These are phyloP conservation scores for Brassica cretica DNA, from an alignment of 345 rosid genomes.

Conservation along the genomic window DNA sequence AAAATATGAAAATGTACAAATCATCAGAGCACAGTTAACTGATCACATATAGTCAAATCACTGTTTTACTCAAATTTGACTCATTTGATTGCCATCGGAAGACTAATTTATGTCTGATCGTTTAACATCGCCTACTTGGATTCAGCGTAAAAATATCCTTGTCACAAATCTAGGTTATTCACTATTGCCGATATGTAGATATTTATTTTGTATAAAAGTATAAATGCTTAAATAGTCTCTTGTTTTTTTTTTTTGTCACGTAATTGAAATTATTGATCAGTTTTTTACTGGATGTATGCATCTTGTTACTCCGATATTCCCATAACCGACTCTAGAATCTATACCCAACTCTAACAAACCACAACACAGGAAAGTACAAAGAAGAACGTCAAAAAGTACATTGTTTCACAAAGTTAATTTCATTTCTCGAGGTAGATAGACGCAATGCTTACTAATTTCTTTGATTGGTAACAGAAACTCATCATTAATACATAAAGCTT, in stretches of 20 bases:
- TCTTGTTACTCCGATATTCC: background rate
- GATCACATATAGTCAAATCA: background rate
- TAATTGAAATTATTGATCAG: background rate
- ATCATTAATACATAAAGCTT: constrained; percentile 40
- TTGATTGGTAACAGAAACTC: constrained; percentile 38
- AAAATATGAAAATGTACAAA: no score
- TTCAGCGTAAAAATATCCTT: background rate
- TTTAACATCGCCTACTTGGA: background rate
- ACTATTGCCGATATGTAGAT: background rate
- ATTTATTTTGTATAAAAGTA: background rate
- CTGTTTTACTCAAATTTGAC: background rate
- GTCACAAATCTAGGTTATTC: background rate
- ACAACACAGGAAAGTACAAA: constrained; percentile 32
- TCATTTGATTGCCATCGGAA: background rate
- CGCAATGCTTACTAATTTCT: constrained; percentile 30
- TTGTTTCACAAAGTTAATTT: constrained; percentile 28
- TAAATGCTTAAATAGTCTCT: background rate
- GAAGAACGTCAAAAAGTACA: constrained; percentile 36
- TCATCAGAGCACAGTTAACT: background rate
- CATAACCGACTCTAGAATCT: constrained; percentile 19
- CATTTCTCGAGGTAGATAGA: constrained; percentile 34
- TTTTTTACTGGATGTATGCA: background rate
- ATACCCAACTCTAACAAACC: constrained; percentile 23
- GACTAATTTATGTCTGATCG: background rate
- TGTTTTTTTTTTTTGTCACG: background rate